These are phyloP conservation scores for Phytophthora fragariae DNA, from an alignment of 352 stramenopile species.

Conservation along the genomic window DNA sequence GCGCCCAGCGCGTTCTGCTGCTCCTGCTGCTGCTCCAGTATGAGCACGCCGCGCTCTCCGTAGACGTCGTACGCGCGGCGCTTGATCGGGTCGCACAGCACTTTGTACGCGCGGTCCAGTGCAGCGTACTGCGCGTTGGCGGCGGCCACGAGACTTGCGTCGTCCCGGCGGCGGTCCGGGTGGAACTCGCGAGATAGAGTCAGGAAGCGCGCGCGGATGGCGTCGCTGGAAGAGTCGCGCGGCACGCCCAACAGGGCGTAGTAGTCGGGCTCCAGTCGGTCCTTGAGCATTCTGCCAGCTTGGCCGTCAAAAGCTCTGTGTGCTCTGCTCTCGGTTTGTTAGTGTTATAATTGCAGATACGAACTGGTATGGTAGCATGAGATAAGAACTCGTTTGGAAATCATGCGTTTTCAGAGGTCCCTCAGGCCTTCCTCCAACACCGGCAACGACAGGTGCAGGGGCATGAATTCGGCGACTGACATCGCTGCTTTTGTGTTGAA, in stretches of 20 bases:
- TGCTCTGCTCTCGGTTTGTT: no score
- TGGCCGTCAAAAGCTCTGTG: no score
- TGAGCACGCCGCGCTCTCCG: slow-evolving; percentile 72
- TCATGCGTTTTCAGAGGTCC: neutral
- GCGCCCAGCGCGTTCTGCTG: slow-evolving; percentile 34
- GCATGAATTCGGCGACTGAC: neutral
- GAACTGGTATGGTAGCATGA: no score
- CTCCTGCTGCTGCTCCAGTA: slow-evolving; percentile 61
- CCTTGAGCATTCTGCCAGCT: no score
- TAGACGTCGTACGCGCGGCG: slow-evolving; percentile 82
- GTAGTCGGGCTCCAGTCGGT: no score
- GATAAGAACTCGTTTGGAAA: no score
- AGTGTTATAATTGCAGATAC: no score
- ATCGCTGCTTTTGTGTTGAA: no score
- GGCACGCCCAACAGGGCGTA: no score
- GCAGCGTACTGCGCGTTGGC: slow-evolving; percentile 82
- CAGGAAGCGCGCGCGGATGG: slow-evolving; percentile 77
- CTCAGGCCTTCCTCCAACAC: slow-evolving; percentile 16
- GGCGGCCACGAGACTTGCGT: slow-evolving; percentile 61
- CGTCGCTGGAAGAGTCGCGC: slow-evolving; percentile 31
- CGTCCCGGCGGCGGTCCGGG: slow-evolving; percentile 60
- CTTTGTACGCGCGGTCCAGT: slow-evolving; percentile 86
- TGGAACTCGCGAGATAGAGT: slow-evolving; percentile 86
- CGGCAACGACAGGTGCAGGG: neutral
- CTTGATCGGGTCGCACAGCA: slow-evolving; percentile 73